Evolutionary conservation across 495 filamentous ascomycete genomes (phyloP), one percentile per base, ranked within the genome.

Genomic region (Beverwykella pulmonaria): DNA sequence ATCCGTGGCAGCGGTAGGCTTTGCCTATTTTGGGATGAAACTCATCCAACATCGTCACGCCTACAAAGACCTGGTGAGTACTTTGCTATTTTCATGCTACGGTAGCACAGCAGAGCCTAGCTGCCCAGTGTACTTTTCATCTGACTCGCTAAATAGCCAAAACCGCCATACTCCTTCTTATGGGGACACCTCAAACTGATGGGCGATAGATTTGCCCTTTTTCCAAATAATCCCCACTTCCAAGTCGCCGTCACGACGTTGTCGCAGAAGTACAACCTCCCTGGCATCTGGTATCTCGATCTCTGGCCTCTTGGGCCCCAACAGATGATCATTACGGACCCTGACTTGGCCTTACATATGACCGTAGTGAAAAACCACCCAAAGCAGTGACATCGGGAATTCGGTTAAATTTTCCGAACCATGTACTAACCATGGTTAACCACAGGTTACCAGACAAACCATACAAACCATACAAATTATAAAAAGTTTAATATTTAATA

Each of bases 181-280:
- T 62, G 46, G 47, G 59, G 59, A 10, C 59, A 62, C 23, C 48
- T 62, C 14, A 62, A 62, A 30, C 48, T 62, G 6, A 15, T 53
- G 15, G 59, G 59, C 1, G 59, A 62, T 14, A 62, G 25, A 12
- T n/a, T 53, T 15, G 10, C 47, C 26, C 8, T 62, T 19, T 62
- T 53, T 29, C 59, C 59, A 20, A 19, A 23, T 12, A 53, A 62
- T 19, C n/a, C 15, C 10, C 59, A 62, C 20, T 30, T 48, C 17
- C 59, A 62, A 34, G 47, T 39, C 17, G 20, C 17, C 47, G 20
- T 52, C 49, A 62, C 59, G 19, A 53, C 59, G 7, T 14, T 62
- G 7, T 32, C 59, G 19, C 46, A 53, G n/a, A 62, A 53, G 59
- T 62, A 62, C 27, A 53, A 62, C 12, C 59, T 62, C 19, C 59